Percentiles rank a stretch among this genome's conserved stretches.
Conservation (phyloP, 768 basidiomycete genomes). For the Leccinum disarticulatum region DNA sequence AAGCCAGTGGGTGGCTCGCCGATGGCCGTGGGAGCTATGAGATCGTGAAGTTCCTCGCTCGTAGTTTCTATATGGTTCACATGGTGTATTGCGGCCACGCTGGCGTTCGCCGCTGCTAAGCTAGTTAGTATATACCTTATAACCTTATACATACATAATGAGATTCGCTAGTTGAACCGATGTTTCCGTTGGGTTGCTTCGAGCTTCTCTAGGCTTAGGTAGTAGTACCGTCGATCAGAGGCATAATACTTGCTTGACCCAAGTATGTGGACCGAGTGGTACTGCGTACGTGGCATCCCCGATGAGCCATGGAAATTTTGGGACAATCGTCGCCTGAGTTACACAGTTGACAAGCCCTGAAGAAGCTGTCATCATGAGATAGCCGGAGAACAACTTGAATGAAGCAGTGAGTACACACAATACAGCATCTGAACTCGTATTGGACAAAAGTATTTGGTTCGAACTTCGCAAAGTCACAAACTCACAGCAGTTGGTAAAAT, state of each 20-base stretch:
- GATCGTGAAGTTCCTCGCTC: conserved; percentile 11
- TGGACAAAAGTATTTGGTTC: neutral
- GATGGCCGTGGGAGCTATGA: conserved; percentile 18
- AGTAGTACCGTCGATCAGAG: neutral
- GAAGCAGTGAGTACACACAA: neutral
- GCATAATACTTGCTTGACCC: neutral
- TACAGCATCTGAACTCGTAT: neutral
- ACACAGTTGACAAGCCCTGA: neutral
- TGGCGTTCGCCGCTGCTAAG: conserved; percentile 18
- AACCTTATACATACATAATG: conserved; percentile 27
- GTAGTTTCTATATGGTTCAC: neutral
- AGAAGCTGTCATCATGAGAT: neutral
- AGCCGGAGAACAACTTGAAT: neutral
- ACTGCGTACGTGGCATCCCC: neutral
- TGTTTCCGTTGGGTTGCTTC: neutral
- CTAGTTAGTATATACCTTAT: conserved; percentile 22
- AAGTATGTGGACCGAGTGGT: neutral
- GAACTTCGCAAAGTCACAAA: neutral
- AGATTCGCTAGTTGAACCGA: conserved; percentile 2
- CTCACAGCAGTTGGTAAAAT: neutral
- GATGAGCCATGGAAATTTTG: neutral
- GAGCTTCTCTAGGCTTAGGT: neutral
- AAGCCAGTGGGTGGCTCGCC: conserved; percentile 7
- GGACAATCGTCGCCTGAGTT: neutral
- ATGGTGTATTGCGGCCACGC: conserved; percentile 19